Evolutionary conservation across 2,329 filamentous ascomycete species (phyloP).

Genomic region (Ophiostoma tasmaniense): DNA sequence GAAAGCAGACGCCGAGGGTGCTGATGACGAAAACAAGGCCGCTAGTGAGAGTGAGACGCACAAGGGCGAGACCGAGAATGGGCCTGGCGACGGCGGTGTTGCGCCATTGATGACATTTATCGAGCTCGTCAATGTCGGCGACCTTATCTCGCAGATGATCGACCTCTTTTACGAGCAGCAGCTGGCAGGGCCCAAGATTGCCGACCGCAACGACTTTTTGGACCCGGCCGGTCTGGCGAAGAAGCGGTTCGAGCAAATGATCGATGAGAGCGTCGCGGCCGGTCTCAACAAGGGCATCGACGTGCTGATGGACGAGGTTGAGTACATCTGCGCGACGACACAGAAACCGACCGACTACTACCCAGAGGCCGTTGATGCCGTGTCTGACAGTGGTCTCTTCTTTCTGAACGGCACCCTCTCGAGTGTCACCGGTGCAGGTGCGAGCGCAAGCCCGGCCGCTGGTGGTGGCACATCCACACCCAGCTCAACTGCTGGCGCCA

Average conservation of each 20-base stretch:
- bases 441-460: conserved; percentile 22
- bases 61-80: neutral
- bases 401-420: conserved; percentile 20
- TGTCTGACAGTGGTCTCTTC: conserved; percentile 20
- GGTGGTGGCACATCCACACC: conserved; percentile 24
- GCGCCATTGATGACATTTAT: conserved; percentile 91
- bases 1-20: conserved; percentile 50
- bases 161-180: conserved; percentile 98
- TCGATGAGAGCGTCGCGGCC: conserved; percentile 91
- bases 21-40: neutral
- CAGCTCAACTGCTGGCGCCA: conserved; percentile 19
- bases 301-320: conserved; percentile 95
- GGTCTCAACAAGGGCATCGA: conserved; percentile 97
- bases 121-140: conserved; percentile 94
- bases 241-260: conserved; percentile 97
- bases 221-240: conserved; percentile 88
- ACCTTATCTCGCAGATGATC: conserved; percentile 97
- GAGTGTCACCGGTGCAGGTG: conserved; percentile 15
- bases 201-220: conserved; percentile 88
- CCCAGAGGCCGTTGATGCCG: conserved; percentile 41
- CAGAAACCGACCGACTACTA: conserved; percentile 88
- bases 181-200: conserved; percentile 70
- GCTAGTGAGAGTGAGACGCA: neutral
- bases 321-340: conserved; percentile 84
- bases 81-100: conserved; percentile 44